Base-by-base conservation (phyloP, 495 filamentous ascomycete species). In the Aspergillus carlsbadensis region DNA sequence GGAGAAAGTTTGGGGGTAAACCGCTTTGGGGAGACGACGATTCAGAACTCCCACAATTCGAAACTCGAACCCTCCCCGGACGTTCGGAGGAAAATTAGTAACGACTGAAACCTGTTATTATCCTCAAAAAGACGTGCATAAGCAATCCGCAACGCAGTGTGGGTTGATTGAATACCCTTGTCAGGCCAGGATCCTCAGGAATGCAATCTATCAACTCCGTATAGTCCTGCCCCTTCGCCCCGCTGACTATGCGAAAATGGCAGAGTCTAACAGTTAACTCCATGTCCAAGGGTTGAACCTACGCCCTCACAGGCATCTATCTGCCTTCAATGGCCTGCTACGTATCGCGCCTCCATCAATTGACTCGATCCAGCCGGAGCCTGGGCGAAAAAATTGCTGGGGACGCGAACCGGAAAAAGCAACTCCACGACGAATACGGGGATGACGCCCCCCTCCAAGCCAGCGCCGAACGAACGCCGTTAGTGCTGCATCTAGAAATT, bases 401-500 rank as follows among this genome's bases (percentile, higher is more conserved):
- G 46, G 54, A 43, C 36, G 41, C 40, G 41, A 36, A 36, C 26
- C 13, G 22, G 35, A 43, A 50, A 47, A 56, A 56, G 43, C 42
- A 55, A 55, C 34, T 26, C 11, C 52, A 47, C 22, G 11, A 15
- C 37, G 14, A 42, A 52, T 42, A 42, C 37, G 49, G 37, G 31
- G 34, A 33, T 56, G 43, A 41, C 42, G 35, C 39, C 22, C 33
- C 10, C 42, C 13, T 22, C 45, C 36, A 51, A 44, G 42, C 41
- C 41, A 24, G 24, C 42, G 52, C 55, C 54, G 46, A 64, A 52
- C 46, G 50, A 64, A 56, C 41, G 37, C 58, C 54, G 47, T 53
- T 62, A 62, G 59, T 42, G 50, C 53, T 54, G 63, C 63, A 56
- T 62, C 59, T 58, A 58, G 59, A 65, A 65, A 62, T 65, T 65